Evolutionary conservation across 1,139 yeast species (phyloP).

Genomic region (Debaryomyces coudertii): DNA sequence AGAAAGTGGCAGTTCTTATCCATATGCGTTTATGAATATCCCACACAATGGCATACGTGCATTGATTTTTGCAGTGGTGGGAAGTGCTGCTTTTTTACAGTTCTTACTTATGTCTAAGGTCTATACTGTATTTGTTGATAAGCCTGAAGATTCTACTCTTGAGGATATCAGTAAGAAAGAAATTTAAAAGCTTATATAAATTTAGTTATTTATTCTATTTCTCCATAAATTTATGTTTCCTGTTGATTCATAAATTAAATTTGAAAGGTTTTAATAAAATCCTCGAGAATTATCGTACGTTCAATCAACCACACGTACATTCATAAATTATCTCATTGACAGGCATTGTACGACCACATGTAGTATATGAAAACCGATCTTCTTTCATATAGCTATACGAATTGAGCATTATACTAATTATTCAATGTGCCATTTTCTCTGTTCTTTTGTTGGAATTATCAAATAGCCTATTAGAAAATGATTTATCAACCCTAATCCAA

Average conservation of each 20-base stretch:
- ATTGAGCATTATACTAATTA: not conserved
- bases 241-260: not conserved
- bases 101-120: slow-evolving; percentile 33
- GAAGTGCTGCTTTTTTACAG: slow-evolving; percentile 45
- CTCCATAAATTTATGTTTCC: not conserved
- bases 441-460: not conserved
- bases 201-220: slow-evolving; percentile 2
- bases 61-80: slow-evolving; percentile 53
- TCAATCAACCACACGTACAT: too few relatives aligned
- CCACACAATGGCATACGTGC: slow-evolving; percentile 44
- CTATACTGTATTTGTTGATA: slow-evolving; percentile 26
- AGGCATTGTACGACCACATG: too few relatives aligned
- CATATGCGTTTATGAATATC: slow-evolving; percentile 68
- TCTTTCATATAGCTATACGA: too few relatives aligned
- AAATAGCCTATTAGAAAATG: not conserved
- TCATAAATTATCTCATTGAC: too few relatives aligned
- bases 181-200: not conserved
- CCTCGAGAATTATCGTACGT: too few relatives aligned
- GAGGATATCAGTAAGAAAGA: not conserved
- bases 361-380: too few relatives aligned
- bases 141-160: slow-evolving; percentile 1
- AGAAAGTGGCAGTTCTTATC: slow-evolving; percentile 54
- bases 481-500: not conserved
- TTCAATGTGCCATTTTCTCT: not conserved
- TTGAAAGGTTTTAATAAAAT: not conserved